Base-by-base conservation (phyloP, 192 early-diverging fungal species). In the Polychytrium aggregatum region DNA sequence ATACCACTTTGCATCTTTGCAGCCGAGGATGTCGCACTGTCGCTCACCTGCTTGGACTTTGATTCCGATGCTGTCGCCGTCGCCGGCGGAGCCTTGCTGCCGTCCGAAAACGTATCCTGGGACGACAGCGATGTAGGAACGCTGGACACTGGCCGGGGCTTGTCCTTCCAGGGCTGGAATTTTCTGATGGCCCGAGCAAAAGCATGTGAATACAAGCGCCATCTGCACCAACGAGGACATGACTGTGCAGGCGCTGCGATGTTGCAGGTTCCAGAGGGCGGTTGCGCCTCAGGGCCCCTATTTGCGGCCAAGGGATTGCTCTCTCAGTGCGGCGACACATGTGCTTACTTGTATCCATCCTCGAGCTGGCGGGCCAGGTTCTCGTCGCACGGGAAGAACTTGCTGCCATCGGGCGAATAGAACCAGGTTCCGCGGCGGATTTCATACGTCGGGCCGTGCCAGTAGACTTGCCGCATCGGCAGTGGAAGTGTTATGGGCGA, bases 341-440 rank as follows among this genome's bases (percentile, higher is more conserved):
- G 29, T 38, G 25, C 50, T 26, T 55, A 51, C 44, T 78, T 65
- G 56, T 86, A 89, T 25, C 88, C 88, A 34, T 79, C 71, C 67
- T 91, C 87, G 26, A 89, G 69, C 62, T 91, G 88, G 29, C 77
- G 57, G 1, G 85, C 52, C 11, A 91, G 53, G 44, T 84, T 89
- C 39, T 84, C 86, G 45, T 89, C 83, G 61, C 88, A 91, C 8
- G 88, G 86, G 9, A 80, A 38, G 53, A 77, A 85, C 35, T 79
- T 81, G 20, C 57, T 67, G 14, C 74, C 71, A 42, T 83, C 79
- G 0, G 65, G 47, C 39, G 74, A 65, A 46, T 79, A 65, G 65
- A 91, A 91, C 88, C 88, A 91, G 0, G 84, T 86, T 0, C 83
- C 84, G 18, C 88, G 68, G 37, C 83, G 68, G 33, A 91, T 77